These are phyloP conservation scores for Metschnikowia kunwiensis DNA, from an alignment of 805 yeast species.

Conservation along the genomic window DNA sequence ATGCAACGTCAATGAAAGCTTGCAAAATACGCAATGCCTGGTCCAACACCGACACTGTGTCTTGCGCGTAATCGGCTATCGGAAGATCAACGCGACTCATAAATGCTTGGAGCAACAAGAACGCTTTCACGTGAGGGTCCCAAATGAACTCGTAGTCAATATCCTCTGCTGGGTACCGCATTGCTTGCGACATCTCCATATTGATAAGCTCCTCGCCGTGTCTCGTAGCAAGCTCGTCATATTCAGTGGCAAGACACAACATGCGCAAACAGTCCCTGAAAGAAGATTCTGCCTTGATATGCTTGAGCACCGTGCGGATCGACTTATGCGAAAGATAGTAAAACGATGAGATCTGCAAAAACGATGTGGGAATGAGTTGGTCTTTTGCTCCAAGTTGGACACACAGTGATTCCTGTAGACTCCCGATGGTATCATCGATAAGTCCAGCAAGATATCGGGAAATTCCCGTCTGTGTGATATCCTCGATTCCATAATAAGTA, in stretches of 20 bases:
- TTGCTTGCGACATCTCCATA: conserved; percentile 51
- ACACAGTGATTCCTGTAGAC: conserved; percentile 72
- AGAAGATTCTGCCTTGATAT: conserved; percentile 16
- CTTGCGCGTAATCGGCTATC: conserved; percentile 92
- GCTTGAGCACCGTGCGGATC: conserved; percentile 47
- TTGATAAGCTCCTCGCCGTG: conserved; percentile 83
- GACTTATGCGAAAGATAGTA: conserved; percentile 92
- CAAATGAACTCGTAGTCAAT: conserved; percentile 63
- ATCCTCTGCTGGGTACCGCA: conserved; percentile 59
- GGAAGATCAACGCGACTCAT: conserved; percentile 76
- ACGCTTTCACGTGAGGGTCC: conserved; percentile 85
- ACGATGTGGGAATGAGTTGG: conserved; percentile 67
- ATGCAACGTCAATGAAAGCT: conserved; percentile 85
- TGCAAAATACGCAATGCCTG: conserved; percentile 92
- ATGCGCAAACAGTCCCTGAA: conserved; percentile 64
- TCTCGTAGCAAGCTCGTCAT: conserved; percentile 83
- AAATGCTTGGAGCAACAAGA: conserved; percentile 67
- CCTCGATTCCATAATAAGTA: conserved; percentile 71
- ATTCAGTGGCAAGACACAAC: conserved; percentile 67
- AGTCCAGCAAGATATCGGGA: conserved; percentile 57
- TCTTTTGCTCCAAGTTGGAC: conserved; percentile 48
- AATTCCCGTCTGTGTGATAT: conserved; percentile 52
- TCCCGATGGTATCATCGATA: conserved; percentile 65
- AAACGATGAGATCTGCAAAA: conserved; percentile 79
- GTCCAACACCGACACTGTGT: conserved; percentile 87